Percentiles rank a stretch among this genome's conserved stretches.
phyloP scores from a whole-genome alignment of 345 rosid genomes.

The Mercurialis annua region DNA sequence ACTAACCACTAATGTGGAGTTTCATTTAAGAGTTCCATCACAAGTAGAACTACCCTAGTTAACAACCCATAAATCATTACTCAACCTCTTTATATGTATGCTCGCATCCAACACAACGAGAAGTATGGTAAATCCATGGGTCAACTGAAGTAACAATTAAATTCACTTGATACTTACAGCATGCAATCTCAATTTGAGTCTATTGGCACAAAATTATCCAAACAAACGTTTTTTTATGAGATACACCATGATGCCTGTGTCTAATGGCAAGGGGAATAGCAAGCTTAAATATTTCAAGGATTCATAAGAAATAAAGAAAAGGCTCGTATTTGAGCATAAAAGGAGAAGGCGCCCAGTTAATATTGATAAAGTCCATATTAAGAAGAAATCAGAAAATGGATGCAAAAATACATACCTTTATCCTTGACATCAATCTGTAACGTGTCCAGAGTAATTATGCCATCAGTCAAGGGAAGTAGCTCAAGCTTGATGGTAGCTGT shows the following conservation, averaged over 20 bases:
- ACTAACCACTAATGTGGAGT: not conserved
- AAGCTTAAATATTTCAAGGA: not conserved
- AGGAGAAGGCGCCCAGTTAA: not conserved
- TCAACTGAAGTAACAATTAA: not conserved
- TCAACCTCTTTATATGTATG: not conserved
- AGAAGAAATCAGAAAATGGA: not conserved
- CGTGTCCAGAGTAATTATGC: constrained; percentile 85
- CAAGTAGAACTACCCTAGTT: not conserved
- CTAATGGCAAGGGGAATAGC: not conserved
- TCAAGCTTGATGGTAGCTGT: constrained; percentile 86
- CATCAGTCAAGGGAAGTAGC: constrained; percentile 96
- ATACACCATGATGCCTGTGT: not conserved
- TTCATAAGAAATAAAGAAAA: constrained; percentile 1
- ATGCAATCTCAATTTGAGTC: not conserved
- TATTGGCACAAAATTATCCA: not conserved
- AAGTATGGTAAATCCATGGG: not conserved
- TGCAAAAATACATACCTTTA: constrained; percentile 54
- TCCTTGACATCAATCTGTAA: constrained; percentile 85
- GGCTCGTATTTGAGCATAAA: not conserved
- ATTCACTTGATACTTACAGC: not conserved
- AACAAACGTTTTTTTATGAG: not conserved
- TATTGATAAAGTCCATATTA: not conserved
- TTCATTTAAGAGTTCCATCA: not conserved
- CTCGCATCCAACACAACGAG: not conserved
- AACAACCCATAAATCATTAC: not conserved